Percentiles rank a stretch among this genome's conserved stretches.
phyloP scores from a whole-genome alignment of 1,284 basidiomycete genomes.

The Cutaneotrichosporon dermatis region DNA sequence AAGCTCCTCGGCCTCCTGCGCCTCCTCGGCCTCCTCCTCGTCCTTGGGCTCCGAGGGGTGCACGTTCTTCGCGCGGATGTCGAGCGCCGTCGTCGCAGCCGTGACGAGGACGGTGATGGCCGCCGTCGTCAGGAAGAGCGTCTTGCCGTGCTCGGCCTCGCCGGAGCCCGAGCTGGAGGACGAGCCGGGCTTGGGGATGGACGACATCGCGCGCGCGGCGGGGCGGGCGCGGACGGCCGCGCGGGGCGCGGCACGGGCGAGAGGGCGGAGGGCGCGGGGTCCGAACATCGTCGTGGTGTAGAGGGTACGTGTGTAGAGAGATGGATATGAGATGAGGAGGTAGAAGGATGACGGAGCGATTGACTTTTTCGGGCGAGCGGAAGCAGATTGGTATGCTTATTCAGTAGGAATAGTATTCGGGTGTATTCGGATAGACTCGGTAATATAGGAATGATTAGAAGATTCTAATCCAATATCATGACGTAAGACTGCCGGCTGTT shows the following conservation, averaged over 20 bases:
- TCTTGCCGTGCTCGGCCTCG: constrained; percentile 5
- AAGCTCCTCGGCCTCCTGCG: not conserved
- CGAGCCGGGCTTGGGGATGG: too few relatives aligned
- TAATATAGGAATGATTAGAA: too few relatives aligned
- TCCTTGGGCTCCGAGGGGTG: constrained; percentile 6
- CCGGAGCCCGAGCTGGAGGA: not conserved
- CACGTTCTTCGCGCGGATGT: constrained; percentile 5
- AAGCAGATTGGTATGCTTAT: not conserved
- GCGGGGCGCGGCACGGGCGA: not conserved
- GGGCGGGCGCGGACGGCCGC: not conserved
- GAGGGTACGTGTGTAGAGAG: not conserved
- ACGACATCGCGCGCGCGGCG: not conserved
- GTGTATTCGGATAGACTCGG: not conserved
- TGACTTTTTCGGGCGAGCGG: not conserved
- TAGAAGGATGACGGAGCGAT: not conserved
- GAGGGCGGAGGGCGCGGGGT: not conserved
- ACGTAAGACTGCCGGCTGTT: too few relatives aligned
- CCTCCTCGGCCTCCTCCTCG: constrained; percentile 7
- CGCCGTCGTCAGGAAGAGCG: not conserved
- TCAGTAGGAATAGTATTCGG: not conserved
- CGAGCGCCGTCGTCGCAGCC: not conserved
- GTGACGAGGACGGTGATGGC: constrained; percentile 6
- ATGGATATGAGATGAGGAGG: too few relatives aligned
- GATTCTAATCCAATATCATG: too few relatives aligned
- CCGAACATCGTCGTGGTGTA: not conserved